Evolutionary conservation across 495 filamentous ascomycete genomes (phyloP).

Genomic region (Daldinia grandis): DNA sequence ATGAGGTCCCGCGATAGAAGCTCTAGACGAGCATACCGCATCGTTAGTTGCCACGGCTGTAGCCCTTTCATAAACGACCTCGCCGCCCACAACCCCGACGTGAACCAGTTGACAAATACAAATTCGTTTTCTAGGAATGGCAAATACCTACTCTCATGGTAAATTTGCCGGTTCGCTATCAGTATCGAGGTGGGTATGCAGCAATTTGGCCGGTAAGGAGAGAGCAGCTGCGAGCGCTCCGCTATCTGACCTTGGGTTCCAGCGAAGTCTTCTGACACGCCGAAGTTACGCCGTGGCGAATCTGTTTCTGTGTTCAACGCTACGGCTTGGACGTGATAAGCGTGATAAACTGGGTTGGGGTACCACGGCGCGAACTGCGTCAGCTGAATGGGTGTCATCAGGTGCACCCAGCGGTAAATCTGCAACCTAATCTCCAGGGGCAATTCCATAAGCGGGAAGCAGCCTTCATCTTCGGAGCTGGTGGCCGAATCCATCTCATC

Average conservation of each 20-base stretch:
- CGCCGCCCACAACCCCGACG: constrained; percentile 45
- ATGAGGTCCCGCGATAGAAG: constrained; percentile 39
- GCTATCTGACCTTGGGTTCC: constrained; percentile 1
- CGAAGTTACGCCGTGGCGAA: not conserved
- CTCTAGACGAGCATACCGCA: constrained; percentile 48
- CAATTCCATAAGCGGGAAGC: constrained; percentile 43
- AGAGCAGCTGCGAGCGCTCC: constrained; percentile 32
- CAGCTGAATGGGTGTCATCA: constrained; percentile 36
- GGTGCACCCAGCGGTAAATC: constrained; percentile 48
- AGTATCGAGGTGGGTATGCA: constrained; percentile 47
- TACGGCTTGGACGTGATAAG: constrained; percentile 42
- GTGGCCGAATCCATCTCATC: constrained; percentile 25
- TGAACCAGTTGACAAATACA: constrained; percentile 49
- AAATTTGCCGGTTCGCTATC: constrained; percentile 43
- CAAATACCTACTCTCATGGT: constrained; percentile 44
- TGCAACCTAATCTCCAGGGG: constrained; percentile 48
- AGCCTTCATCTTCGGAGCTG: constrained; percentile 33
- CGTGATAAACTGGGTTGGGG: constrained; percentile 39
- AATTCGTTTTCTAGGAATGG: constrained; percentile 53
- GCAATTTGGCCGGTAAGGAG: constrained; percentile 41
- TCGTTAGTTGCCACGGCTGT: constrained; percentile 46
- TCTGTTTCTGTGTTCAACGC: not conserved
- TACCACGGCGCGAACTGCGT: constrained; percentile 40
- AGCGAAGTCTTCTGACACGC: not conserved
- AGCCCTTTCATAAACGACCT: constrained; percentile 38